Evolutionary conservation across 345 rosid species (phyloP).

Genomic region (Corymbia maculata): DNA sequence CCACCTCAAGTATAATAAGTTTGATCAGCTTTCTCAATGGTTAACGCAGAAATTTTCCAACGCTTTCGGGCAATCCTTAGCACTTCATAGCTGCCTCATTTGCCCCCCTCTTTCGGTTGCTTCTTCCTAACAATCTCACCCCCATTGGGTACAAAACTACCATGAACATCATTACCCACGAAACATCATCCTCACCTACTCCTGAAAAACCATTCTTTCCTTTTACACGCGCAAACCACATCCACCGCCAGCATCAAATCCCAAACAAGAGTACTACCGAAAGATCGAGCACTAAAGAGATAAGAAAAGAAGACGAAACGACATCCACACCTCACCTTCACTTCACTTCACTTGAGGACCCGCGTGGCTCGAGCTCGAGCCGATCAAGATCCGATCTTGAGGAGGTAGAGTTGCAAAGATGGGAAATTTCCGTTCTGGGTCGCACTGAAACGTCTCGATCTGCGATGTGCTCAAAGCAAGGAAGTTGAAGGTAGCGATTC

Average conservation of each 20-base stretch:
- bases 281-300: not conserved
- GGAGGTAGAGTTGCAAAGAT: not conserved
- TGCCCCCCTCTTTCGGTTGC: not conserved
- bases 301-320: not conserved
- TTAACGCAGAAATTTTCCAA: rapidly evolving
- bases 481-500: not conserved
- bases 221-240: not conserved
- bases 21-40: not conserved
- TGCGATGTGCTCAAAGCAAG: not conserved
- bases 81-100: not conserved
- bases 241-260: not conserved
- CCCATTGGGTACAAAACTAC: not conserved
- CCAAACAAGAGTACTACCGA: not conserved
- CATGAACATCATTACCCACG: not conserved
- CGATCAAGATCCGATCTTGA: not conserved
- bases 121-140: not conserved
- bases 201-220: not conserved
- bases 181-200: not conserved
- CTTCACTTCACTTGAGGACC: not conserved
- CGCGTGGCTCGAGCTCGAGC: not conserved
- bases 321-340: not conserved
- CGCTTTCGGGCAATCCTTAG: not conserved
- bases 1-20: not conserved
- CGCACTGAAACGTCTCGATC: not conserved
- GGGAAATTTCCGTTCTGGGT: not conserved